phyloP scores from a whole-genome alignment of 495 filamentous ascomycete species.

The Neurospora pannonica region DNA sequence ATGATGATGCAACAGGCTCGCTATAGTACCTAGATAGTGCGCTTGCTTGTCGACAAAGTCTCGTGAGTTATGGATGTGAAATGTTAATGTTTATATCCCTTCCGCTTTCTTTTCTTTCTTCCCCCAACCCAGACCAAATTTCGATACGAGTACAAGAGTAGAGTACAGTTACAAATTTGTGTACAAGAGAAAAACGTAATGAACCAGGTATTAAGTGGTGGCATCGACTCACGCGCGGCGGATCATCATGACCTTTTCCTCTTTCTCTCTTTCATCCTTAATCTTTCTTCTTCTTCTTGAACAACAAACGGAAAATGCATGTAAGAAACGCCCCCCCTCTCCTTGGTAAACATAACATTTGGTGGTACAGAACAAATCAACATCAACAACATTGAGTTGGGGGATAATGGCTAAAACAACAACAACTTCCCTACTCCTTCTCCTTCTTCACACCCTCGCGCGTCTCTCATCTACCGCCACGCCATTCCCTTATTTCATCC shows the following conservation, averaged over 20 bases:
- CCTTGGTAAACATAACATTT: not conserved
- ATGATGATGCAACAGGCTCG: not conserved
- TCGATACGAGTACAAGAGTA: not conserved
- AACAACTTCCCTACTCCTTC: not conserved
- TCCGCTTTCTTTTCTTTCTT: constrained; percentile 1
- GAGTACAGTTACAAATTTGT: constrained; percentile 1
- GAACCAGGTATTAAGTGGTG: not conserved
- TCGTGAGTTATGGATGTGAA: not conserved
- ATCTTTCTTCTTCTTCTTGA: not conserved
- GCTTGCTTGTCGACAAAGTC: not conserved
- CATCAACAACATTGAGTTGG: not conserved
- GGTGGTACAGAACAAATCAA: not conserved
- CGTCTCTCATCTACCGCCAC: not conserved
- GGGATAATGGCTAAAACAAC: not conserved
- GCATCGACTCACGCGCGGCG: not conserved
- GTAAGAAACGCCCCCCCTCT: not conserved
- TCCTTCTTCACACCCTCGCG: not conserved
- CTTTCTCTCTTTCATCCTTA: not conserved
- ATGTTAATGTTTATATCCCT: not conserved
- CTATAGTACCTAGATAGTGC: not conserved
- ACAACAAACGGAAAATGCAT: not conserved
- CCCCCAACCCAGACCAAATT: not conserved
- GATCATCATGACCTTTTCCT: not conserved
- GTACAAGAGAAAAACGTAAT: not conserved
- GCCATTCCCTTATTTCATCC: not conserved